Conservation (phyloP, 2,329 filamentous ascomycete species). For the Paracoccidioides brasiliensis region DNA sequence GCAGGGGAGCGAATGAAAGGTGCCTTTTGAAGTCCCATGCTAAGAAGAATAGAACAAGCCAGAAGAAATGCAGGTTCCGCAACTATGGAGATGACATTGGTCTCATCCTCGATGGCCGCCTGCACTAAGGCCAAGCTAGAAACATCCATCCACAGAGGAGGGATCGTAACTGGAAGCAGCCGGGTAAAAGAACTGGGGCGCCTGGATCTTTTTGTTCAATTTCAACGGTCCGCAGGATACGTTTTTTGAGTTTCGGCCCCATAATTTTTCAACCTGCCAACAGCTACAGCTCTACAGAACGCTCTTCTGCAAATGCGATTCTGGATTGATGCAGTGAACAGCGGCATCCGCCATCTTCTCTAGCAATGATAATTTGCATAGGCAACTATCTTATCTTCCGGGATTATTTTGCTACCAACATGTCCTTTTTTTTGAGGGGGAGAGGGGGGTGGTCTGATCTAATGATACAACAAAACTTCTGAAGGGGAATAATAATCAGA, state of each 20-base stretch:
- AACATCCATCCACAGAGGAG: background rate
- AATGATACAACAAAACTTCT: too few relatives aligned
- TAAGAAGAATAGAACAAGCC: background rate
- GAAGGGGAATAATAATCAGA: background rate
- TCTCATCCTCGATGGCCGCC: background rate
- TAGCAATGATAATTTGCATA: too few relatives aligned
- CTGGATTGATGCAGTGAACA: too few relatives aligned
- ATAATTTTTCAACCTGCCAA: background rate
- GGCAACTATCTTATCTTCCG: too few relatives aligned
- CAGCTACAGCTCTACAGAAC: background rate
- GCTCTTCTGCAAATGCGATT: too few relatives aligned
- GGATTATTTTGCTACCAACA: too few relatives aligned
- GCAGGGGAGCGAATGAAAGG: background rate
- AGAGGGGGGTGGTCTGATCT: too few relatives aligned
- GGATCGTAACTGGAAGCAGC: background rate
- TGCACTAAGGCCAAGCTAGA: background rate
- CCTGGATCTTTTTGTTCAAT: background rate
- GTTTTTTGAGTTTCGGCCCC: background rate
- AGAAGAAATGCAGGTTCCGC: background rate
- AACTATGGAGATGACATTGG: conserved; percentile 1
- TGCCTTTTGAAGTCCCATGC: background rate
- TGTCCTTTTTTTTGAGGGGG: too few relatives aligned
- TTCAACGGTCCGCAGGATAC: background rate
- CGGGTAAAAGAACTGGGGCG: background rate
- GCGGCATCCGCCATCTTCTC: too few relatives aligned